These are phyloP conservation scores for Priceomyces castillae DNA, from an alignment of 805 yeast genomes.

Conservation along the genomic window DNA sequence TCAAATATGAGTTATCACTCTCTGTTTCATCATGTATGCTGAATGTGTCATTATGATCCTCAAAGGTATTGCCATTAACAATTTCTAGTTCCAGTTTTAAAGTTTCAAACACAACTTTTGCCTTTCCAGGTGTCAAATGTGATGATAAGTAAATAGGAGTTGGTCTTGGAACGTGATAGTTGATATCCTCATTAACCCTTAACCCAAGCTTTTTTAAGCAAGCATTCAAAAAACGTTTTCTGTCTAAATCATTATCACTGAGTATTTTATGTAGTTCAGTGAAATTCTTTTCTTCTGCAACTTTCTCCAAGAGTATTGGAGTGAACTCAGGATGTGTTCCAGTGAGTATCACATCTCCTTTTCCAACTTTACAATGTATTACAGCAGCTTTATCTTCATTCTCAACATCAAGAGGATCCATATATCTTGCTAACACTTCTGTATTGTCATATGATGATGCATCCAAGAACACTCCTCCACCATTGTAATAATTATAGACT, in stretches of 20 bases:
- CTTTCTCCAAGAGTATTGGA: constrained; percentile 46
- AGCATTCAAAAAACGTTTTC: constrained; percentile 56
- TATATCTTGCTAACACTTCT: constrained; percentile 70
- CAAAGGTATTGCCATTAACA: constrained; percentile 26
- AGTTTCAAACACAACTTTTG: constrained; percentile 31
- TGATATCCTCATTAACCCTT: constrained; percentile 54
- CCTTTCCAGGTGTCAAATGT: constrained; percentile 24
- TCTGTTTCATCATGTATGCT: constrained; percentile 43
- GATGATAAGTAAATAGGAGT: constrained; percentile 66
- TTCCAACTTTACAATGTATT: constrained; percentile 62
- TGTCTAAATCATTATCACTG: constrained; percentile 38
- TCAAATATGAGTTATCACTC: constrained; percentile 16
- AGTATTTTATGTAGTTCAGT: constrained; percentile 33
- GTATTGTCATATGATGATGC: constrained; percentile 61
- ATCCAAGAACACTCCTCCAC: constrained; percentile 84
- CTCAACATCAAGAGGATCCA: constrained; percentile 53
- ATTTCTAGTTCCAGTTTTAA: constrained; percentile 37
- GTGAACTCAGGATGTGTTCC: constrained; percentile 92
- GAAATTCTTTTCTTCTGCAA: constrained; percentile 30
- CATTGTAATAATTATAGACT: constrained; percentile 65
- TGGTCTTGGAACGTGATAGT: constrained; percentile 55
- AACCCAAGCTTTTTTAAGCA: constrained; percentile 63
- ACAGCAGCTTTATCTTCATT: constrained; percentile 61
- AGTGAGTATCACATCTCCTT: constrained; percentile 70
- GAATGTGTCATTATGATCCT: constrained; percentile 60